phyloP scores from a whole-genome alignment of 2,329 filamentous ascomycete species.

The Dothideomycetidae sp. region DNA sequence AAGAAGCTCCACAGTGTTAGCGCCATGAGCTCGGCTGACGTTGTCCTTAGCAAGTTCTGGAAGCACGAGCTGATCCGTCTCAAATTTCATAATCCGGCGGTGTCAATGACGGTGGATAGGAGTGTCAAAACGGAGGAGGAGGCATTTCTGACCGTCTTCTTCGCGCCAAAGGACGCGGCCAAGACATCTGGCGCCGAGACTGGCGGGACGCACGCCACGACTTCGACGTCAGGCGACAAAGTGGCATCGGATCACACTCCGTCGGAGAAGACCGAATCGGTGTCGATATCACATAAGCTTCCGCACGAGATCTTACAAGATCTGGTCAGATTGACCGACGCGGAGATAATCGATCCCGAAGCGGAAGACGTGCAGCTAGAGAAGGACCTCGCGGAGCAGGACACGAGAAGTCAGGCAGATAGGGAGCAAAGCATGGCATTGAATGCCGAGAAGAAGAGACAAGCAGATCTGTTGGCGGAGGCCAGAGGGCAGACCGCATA shows the following conservation, averaged over 20 bases:
- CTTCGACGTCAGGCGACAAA: constrained; percentile 18
- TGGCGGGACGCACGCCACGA: constrained; percentile 15
- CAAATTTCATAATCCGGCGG: constrained; percentile 83
- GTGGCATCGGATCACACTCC: constrained; percentile 21
- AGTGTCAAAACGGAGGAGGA: constrained; percentile 41
- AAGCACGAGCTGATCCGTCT: constrained; percentile 64
- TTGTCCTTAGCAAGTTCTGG: constrained; percentile 68
- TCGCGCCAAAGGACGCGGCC: constrained; percentile 25
- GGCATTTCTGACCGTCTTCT: constrained; percentile 52
- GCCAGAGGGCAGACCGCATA: constrained; percentile 34
- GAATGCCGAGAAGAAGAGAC: constrained; percentile 44
- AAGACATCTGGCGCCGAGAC: constrained; percentile 19
- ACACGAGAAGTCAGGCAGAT: constrained; percentile 39
- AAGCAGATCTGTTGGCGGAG: constrained; percentile 44
- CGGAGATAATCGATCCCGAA: constrained; percentile 41
- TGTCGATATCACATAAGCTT: constrained; percentile 47
- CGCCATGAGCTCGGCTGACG: not conserved
- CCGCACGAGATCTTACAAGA: constrained; percentile 49
- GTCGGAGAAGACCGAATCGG: constrained; percentile 25
- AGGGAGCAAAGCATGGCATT: constrained; percentile 39
- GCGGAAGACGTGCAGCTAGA: constrained; percentile 46
- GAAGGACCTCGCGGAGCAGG: constrained; percentile 41
- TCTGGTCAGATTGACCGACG: constrained; percentile 49
- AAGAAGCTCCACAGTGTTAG: not conserved
- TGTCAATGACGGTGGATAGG: constrained; percentile 71